Percentiles rank a stretch among this genome's conserved stretches.
These are phyloP conservation scores for Xylaria sp. DNA, from an alignment of 2,329 filamentous ascomycete species.

Conservation along the genomic window DNA sequence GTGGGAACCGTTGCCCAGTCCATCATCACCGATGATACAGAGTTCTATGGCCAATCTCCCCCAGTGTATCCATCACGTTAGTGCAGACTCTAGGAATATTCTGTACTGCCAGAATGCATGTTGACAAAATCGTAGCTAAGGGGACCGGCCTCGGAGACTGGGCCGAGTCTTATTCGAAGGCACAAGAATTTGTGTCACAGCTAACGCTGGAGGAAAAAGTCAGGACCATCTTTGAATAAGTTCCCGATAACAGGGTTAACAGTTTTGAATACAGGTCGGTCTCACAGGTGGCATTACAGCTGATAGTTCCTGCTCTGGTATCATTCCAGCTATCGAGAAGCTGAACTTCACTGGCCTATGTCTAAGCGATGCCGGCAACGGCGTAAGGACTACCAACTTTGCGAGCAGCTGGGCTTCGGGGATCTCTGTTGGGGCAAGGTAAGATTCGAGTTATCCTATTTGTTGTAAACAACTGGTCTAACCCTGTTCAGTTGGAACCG, in stretches of 20 bases:
- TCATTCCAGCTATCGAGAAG: conserved; percentile 42
- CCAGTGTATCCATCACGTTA: conserved; percentile 40
- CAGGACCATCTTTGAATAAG: background rate
- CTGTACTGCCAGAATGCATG: background rate
- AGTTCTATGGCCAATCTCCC: conserved; percentile 43
- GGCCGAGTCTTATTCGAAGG: conserved; percentile 40
- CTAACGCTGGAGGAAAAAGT: conserved; percentile 46
- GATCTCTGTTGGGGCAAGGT: conserved; percentile 60
- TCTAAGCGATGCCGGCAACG: conserved; percentile 40
- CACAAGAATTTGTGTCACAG: conserved; percentile 40
- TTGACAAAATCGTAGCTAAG: conserved; percentile 30
- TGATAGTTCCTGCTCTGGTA: conserved; percentile 45
- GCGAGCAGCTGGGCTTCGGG: conserved; percentile 52
- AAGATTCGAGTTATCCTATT: background rate
- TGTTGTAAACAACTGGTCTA: conserved; percentile 25
- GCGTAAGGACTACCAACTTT: conserved; percentile 41
- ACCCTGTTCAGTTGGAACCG: conserved; percentile 74
- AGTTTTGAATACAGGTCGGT: conserved; percentile 31
- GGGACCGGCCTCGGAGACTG: conserved; percentile 39
- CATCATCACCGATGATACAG: conserved; percentile 36
- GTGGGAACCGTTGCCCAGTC: conserved; percentile 21
- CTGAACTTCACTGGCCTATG: conserved; percentile 46
- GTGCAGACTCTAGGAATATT: conserved; percentile 7
- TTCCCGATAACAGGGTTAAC: background rate
- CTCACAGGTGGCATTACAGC: conserved; percentile 40